Conservation (phyloP, 768 basidiomycete species). For the Termitomyces heimii region DNA sequence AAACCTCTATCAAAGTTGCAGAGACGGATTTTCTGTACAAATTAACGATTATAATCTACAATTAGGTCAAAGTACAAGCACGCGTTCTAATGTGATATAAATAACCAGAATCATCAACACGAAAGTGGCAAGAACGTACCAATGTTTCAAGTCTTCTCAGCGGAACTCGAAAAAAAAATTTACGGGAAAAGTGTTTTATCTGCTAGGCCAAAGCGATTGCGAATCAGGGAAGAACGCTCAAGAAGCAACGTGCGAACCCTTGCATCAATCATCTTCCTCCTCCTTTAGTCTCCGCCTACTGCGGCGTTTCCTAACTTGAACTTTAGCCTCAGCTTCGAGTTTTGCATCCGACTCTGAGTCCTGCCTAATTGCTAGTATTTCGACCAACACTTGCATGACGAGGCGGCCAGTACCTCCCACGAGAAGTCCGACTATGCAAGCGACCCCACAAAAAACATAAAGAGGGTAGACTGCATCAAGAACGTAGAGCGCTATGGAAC, state of each 20-base stretch:
- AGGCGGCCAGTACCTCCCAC: conserved; percentile 34
- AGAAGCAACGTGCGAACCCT: background rate
- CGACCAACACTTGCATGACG: conserved; percentile 9
- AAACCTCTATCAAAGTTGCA: background rate
- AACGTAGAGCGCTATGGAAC: conserved; percentile 28
- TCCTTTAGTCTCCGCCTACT: background rate
- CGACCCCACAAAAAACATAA: conserved; percentile 51
- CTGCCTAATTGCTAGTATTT: background rate
- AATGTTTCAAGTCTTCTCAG: background rate
- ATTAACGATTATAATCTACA: background rate
- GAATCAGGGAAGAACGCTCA: too few relatives aligned
- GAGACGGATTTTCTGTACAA: background rate
- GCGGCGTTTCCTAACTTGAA: background rate
- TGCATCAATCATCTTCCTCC: background rate
- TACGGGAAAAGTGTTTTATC: background rate
- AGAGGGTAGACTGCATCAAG: conserved; percentile 44
- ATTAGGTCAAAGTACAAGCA: background rate
- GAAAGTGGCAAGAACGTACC: background rate
- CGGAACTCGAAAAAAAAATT: too few relatives aligned
- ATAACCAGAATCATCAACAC: background rate
- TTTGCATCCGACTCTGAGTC: background rate
- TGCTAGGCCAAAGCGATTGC: too few relatives aligned
- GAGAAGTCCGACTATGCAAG: conserved; percentile 44
- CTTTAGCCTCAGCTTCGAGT: background rate
- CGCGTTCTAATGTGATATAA: background rate